phyloP scores from a whole-genome alignment of 257 asterid genomes.

The Coffea eugenioides region DNA sequence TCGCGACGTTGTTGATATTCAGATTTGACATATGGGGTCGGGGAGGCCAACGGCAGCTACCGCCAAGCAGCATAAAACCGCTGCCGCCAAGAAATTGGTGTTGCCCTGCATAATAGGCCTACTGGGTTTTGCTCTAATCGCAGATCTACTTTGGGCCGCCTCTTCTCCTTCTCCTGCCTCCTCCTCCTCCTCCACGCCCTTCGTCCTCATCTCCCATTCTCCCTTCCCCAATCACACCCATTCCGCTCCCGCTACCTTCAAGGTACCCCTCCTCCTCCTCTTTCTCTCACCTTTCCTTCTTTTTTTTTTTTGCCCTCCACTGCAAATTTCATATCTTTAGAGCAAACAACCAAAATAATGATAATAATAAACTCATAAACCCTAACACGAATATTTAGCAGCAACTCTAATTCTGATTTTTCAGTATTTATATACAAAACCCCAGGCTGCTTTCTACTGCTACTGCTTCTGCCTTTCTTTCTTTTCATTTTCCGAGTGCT shows the following conservation, averaged over 20 bases:
- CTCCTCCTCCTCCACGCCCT: slow-evolving; percentile 23
- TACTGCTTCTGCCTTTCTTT: too few relatives aligned
- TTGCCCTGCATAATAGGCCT: slow-evolving; percentile 45
- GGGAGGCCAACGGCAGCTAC: slow-evolving; percentile 25
- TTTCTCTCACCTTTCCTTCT: neutral
- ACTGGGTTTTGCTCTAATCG: slow-evolving; percentile 53
- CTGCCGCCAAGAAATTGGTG: slow-evolving; percentile 38
- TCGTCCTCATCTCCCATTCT: neutral
- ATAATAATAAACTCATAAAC: too few relatives aligned
- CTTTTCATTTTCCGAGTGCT: neutral
- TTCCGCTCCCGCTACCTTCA: neutral
- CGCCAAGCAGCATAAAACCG: slow-evolving; percentile 41
- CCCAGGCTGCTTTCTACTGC: too few relatives aligned
- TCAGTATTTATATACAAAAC: too few relatives aligned
- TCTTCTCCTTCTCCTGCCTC: slow-evolving; percentile 38
- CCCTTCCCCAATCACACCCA: slow-evolving; percentile 18
- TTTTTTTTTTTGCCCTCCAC: neutral
- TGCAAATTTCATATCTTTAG: too few relatives aligned
- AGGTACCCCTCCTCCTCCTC: neutral
- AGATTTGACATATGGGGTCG: slow-evolving; percentile 28
- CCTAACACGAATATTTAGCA: too few relatives aligned
- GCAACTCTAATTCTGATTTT: neutral
- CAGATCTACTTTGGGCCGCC: slow-evolving; percentile 79
- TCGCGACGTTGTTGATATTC: neutral
- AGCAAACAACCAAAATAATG: too few relatives aligned